Percentiles rank a stretch among this genome's conserved stretches.
Evolutionary conservation across 306 rosid species (phyloP).

Genomic region (Bauhinia variegata): DNA sequence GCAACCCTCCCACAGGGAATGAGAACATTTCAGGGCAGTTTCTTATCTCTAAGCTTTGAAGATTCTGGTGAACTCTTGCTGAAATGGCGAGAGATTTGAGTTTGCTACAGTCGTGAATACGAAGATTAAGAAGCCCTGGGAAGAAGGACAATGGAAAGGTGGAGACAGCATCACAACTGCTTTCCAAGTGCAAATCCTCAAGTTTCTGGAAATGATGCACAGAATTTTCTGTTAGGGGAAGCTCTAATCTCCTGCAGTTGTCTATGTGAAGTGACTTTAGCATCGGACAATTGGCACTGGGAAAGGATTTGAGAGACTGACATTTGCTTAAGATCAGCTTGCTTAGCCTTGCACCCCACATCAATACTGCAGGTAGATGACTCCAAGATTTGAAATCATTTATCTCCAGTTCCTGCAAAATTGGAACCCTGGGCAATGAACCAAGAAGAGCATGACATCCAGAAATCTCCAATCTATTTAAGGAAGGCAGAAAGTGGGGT

Average conservation of each 20-base stretch:
- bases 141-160: neutral
- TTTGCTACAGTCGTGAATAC: neutral
- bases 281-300: neutral
- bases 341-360: neutral
- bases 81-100: neutral
- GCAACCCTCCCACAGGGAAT: slow-evolving; percentile 8
- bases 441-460: neutral
- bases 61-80: neutral
- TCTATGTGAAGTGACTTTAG: neutral
- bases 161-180: neutral
- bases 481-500: neutral
- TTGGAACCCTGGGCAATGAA: neutral
- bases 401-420: slow-evolving; percentile 1
- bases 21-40: neutral
- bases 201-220: neutral
- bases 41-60: neutral
- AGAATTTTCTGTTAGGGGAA: too few species aligned
- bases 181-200: neutral
- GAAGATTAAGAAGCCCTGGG: neutral
- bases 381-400: neutral
- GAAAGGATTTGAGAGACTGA: neutral
- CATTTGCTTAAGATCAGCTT: neutral
- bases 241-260: neutral
- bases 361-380: neutral
- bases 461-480: neutral